Conservation (phyloP, 2,329 filamentous ascomycete species). For the Fusarium sp. region DNA sequence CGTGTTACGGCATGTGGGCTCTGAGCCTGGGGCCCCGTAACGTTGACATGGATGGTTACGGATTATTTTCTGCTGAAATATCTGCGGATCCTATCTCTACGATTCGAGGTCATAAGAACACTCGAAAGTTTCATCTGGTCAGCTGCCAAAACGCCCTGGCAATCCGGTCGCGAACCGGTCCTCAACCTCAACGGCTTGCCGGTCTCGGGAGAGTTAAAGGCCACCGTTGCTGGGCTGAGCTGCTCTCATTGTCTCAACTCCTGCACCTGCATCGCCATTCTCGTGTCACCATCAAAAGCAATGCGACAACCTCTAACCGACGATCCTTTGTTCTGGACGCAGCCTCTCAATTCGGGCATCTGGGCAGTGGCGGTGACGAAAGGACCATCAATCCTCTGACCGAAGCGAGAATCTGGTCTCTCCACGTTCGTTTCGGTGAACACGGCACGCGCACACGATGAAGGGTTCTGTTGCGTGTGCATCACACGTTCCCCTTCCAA, state of each 20-base stretch:
- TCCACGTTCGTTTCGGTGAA: background rate
- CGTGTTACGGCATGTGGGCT: conserved; percentile 22
- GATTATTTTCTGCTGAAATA: conserved; percentile 2
- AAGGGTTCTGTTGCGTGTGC: conserved; percentile 2
- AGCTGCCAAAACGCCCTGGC: conserved; percentile 25
- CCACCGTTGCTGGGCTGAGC: background rate
- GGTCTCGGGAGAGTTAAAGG: background rate
- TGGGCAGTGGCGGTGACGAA: background rate
- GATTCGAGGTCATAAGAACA: conserved; percentile 35
- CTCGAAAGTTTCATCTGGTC: conserved; percentile 30
- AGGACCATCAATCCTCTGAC: background rate
- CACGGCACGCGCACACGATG: background rate
- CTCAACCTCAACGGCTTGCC: conserved; percentile 3
- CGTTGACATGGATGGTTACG: conserved; percentile 8
- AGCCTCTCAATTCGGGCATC: conserved; percentile 1
- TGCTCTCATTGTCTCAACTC: background rate
- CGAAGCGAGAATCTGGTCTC: background rate
- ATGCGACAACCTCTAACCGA: background rate
- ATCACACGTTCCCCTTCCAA: background rate
- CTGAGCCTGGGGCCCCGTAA: conserved; percentile 16
- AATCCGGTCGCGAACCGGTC: background rate
- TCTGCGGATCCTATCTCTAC: conserved; percentile 27
- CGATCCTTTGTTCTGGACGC: background rate
- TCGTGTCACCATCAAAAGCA: conserved; percentile 17
- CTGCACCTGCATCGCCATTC: conserved; percentile 2